Evolutionary conservation across 352 stramenopile genomes (phyloP), one percentile per base, ranked within the genome.

Genomic region (Pseudoperonospora humuli): DNA sequence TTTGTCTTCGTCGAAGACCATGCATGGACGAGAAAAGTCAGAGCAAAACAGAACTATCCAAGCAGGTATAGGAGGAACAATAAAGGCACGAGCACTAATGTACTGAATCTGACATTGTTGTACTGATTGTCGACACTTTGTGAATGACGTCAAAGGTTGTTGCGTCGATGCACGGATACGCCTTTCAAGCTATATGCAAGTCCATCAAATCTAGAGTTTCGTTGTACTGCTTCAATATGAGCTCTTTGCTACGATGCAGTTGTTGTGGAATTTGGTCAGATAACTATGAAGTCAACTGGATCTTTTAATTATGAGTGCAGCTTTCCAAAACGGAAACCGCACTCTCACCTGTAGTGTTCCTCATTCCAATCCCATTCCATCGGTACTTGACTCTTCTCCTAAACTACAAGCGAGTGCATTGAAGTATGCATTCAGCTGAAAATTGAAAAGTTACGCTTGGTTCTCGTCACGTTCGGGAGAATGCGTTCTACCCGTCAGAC

Each of bases 211-310:
- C n/a, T n/a, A n/a, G n/a, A n/a, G n/a, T n/a, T n/a, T n/a, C n/a
- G n/a, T n/a, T n/a, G n/a, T n/a, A n/a, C n/a, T n/a, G n/a, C n/a
- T n/a, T n/a, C n/a, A n/a, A n/a, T n/a, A n/a, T 28, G 7, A 28
- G 24, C 14, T 32, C 2, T 17, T 10, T 5, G 1, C 7, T n/a
- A 31, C n/a, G 26, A 31, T 31, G 10, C 5, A 1, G 0, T 34
- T 34, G 17, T 39, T 31, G 13, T n/a, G 28, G 37, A 31, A 53
- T 62, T 57, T 77, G 75, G 70, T 86, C 75, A 86, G 75, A 86
- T 86, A 86, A 86, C 75, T 86, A 86, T 86, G 75, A 86, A 86
- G 75, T 79, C 75, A 82, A 67, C 68, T 81, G 70, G 75, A 76
- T 86, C 75, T 43, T 86, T 84, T 86, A 41, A 84, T 86, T 84